These are phyloP conservation scores for Xylariaceae sp. DNA, from an alignment of 2,329 filamentous ascomycete genomes.

Conservation along the genomic window DNA sequence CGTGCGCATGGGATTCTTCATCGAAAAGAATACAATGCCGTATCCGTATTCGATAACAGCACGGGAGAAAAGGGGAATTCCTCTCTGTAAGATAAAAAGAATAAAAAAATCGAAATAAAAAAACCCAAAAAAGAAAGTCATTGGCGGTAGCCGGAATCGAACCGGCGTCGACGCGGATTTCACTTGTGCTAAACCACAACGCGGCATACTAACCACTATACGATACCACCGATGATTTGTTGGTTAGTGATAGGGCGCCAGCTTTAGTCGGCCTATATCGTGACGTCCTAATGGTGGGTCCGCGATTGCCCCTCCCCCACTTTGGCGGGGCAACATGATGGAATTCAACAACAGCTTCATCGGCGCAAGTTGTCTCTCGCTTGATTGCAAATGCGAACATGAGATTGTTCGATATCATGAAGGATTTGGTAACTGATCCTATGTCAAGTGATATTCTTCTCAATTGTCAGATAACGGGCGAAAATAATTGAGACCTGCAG, in stretches of 20 bases:
- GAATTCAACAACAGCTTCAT: no score
- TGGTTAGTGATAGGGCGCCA: not conserved
- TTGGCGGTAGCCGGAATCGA: constrained; percentile 20
- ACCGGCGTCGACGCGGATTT: constrained; percentile 14
- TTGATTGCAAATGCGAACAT: no score
- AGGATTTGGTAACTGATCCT: no score
- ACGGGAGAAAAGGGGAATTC: not conserved
- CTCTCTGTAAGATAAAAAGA: not conserved
- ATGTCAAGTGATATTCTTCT: no score
- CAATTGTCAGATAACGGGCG: no score
- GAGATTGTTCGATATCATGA: no score
- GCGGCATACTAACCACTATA: constrained; percentile 22
- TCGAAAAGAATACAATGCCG: no score
- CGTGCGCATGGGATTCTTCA: no score
- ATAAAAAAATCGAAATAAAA: not conserved
- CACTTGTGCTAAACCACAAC: constrained; percentile 16
- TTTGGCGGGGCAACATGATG: no score
- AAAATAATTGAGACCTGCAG: no score
- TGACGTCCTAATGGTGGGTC: not conserved
- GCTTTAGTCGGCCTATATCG: not conserved
- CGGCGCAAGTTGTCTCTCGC: no score
- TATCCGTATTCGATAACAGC: no score
- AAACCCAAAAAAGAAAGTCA: not conserved
- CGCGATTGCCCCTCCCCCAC: not conserved
- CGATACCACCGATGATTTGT: constrained; percentile 11